Conservation (phyloP, 2,329 filamentous ascomycete genomes). For the Fusarium mangiferae region DNA sequence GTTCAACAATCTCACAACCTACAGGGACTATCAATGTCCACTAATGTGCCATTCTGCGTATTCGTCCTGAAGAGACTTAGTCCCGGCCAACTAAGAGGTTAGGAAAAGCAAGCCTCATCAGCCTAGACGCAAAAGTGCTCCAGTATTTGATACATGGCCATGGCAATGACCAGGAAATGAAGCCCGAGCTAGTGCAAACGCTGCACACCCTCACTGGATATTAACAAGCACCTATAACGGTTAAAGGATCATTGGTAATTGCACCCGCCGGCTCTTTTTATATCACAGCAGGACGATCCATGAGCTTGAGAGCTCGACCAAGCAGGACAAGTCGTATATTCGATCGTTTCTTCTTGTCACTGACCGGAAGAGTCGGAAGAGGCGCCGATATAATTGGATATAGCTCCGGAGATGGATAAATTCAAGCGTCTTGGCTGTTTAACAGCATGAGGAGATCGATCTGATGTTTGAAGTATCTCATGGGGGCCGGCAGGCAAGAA, state of each 20-base stretch:
- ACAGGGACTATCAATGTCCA: not conserved
- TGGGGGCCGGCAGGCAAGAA: not conserved
- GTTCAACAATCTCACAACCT: not conserved
- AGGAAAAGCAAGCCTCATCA: not conserved
- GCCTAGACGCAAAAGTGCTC: not conserved
- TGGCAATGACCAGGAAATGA: not conserved
- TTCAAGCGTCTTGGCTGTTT: not conserved
- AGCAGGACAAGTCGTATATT: not conserved
- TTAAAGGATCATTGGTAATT: not conserved
- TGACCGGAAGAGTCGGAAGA: conserved; percentile 29
- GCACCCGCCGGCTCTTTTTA: not conserved
- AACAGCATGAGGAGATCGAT: not conserved
- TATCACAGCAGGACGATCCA: not conserved
- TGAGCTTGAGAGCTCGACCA: not conserved
- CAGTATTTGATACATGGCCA: not conserved
- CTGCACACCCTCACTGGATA: conserved; percentile 16
- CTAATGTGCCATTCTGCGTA: not conserved
- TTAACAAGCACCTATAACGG: conserved; percentile 5
- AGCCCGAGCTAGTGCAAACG: not conserved
- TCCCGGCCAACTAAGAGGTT: not conserved
- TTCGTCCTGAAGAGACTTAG: not conserved
- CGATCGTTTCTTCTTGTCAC: not conserved
- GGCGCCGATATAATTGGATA: conserved; percentile 9
- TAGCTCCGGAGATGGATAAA: not conserved
- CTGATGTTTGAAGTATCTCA: not conserved